Percentiles rank a stretch among this genome's conserved stretches.
These are phyloP conservation scores for Gossypium schwendimanii DNA, from an alignment of 441 rosid species.

Conservation along the genomic window DNA sequence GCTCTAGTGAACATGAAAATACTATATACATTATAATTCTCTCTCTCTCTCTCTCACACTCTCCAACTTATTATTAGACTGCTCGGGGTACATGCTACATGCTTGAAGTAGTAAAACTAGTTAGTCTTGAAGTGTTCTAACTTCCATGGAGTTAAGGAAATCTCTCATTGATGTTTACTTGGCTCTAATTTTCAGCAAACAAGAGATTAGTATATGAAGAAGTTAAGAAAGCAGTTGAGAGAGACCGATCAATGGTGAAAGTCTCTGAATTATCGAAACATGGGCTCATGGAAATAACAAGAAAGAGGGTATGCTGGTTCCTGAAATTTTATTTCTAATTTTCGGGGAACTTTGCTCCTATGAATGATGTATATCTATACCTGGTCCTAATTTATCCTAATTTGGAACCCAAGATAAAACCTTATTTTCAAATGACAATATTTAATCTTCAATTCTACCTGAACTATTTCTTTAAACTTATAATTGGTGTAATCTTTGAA, in stretches of 20 bases:
- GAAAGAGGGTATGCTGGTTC: slow-evolving; percentile 66
- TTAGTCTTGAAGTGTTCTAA: neutral
- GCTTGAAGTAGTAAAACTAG: neutral
- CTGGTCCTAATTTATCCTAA: neutral
- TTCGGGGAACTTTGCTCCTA: neutral
- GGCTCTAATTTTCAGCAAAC: slow-evolving; percentile 52
- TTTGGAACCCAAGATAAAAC: neutral
- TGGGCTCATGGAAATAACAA: slow-evolving; percentile 96
- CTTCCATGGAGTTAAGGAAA: neutral
- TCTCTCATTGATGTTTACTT: slow-evolving; percentile 12
- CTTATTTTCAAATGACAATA: neutral
- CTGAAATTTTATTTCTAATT: slow-evolving; percentile 9
- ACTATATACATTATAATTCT: neutral
- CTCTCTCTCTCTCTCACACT: neutral
- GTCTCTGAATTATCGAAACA: slow-evolving; percentile 88
- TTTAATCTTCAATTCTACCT: slow-evolving; percentile 8
- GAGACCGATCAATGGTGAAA: slow-evolving; percentile 79
- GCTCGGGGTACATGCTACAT: neutral
- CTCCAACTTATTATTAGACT: neutral
- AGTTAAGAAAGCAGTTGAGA: slow-evolving; percentile 82
- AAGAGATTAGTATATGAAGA: slow-evolving; percentile 87
- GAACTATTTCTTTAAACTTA: slow-evolving; percentile 13
- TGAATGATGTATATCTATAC: neutral
- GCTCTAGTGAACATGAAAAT: neutral
- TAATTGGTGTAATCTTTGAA: slow-evolving; percentile 18